Conservation (phyloP, 2,329 filamentous ascomycete species). For the Diaporthe vaccinii region DNA sequence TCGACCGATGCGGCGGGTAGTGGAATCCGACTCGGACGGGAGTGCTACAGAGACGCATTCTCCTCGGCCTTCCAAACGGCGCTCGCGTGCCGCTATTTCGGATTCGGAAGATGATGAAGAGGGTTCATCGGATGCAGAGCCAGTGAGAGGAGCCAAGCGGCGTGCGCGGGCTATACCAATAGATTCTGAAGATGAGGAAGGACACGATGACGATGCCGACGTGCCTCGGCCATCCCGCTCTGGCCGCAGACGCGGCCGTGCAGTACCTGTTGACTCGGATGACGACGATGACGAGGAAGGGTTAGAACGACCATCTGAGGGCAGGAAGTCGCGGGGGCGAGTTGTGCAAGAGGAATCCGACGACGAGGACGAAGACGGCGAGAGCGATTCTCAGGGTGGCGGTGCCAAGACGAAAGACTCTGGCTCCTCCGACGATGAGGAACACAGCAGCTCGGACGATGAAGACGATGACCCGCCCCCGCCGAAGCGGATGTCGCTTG, state of each 20-base stretch:
- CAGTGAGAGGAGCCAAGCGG: background rate
- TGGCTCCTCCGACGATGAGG: background rate
- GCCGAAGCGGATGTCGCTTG: constrained; percentile 36
- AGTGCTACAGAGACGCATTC: constrained; percentile 18
- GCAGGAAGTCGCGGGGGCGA: background rate
- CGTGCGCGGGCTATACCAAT: background rate
- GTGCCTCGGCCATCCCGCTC: background rate
- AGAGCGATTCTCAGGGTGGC: constrained; percentile 8
- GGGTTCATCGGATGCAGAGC: background rate
- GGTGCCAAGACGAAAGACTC: background rate
- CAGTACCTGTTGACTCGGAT: background rate
- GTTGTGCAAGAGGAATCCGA: constrained; percentile 18
- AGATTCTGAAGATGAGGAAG: constrained; percentile 16
- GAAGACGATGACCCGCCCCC: constrained; percentile 33
- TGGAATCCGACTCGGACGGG: constrained; percentile 27
- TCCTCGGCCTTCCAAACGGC: background rate
- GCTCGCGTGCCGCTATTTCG: background rate
- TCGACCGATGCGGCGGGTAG: constrained; percentile 9
- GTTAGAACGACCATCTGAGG: background rate
- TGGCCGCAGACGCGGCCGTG: constrained; percentile 1
- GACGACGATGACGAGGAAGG: constrained; percentile 35
- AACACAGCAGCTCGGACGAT: background rate
- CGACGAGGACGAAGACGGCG: constrained; percentile 13
- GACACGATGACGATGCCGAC: constrained; percentile 1
- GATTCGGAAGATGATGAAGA: constrained; percentile 34